A percentile compares a stretch with the other conserved stretches of the same genome.
Evolutionary conservation across 2,329 filamentous ascomycete genomes (phyloP).

Genomic region (Coniella lustricola): DNA sequence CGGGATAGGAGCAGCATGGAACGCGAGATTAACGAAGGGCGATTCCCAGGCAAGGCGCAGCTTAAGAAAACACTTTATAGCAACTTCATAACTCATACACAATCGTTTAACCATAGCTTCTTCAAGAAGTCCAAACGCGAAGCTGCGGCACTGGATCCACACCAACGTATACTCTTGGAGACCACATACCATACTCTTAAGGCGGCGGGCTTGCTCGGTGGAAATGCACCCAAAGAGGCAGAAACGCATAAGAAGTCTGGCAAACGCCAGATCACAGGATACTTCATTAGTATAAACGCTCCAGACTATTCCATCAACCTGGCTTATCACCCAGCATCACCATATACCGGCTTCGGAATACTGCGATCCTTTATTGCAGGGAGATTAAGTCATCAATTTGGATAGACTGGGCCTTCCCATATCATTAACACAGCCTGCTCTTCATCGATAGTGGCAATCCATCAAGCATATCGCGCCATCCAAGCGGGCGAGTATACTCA

Average conservation of each 20-base stretch:
- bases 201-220: background rate
- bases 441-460: slow-evolving; percentile 29
- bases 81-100: slow-evolving; percentile 19
- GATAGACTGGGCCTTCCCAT: slow-evolving; percentile 33
- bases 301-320: background rate
- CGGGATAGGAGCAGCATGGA: too few relatives aligned
- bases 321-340: background rate
- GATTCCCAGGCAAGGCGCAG: too few relatives aligned
- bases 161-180: slow-evolving; percentile 31
- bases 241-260: too few relatives aligned
- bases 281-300: too few relatives aligned
- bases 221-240: too few relatives aligned
- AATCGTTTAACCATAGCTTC: slow-evolving; percentile 32
- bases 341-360: slow-evolving; percentile 18
- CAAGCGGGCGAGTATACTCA: slow-evolving; percentile 24
- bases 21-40: too few relatives aligned
- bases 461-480: slow-evolving; percentile 21
- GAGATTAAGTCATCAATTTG: slow-evolving; percentile 33
- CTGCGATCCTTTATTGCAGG: slow-evolving; percentile 23
- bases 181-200: slow-evolving; percentile 33
- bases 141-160: slow-evolving; percentile 30
- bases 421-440: slow-evolving; percentile 33
- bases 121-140: slow-evolving; percentile 31
- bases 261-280: too few relatives aligned
- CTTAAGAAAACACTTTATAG: slow-evolving; percentile 18